Conservation (phyloP, 257 asterid genomes). For the Solanum medicagineum region DNA sequence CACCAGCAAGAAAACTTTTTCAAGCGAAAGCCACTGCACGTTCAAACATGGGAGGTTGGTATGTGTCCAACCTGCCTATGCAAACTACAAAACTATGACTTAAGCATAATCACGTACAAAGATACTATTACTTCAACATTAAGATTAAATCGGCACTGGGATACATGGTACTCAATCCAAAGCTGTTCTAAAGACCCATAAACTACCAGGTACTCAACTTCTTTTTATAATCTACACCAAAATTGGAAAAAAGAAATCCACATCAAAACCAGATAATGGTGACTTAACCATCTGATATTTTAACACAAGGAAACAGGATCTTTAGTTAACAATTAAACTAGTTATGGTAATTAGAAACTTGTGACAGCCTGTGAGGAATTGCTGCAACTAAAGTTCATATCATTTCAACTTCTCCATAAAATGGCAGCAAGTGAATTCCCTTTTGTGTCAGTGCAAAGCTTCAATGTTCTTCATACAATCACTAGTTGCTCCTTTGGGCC, state of each 20-base stretch:
- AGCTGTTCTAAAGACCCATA: not conserved
- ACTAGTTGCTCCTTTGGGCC: conserved; percentile 59
- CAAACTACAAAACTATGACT: not conserved
- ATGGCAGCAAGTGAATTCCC: not conserved
- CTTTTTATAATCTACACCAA: not conserved
- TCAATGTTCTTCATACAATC: not conserved
- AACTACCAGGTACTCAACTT: not conserved
- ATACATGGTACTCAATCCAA: not conserved
- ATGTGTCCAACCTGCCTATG: not conserved
- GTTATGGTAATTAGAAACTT: not conserved
- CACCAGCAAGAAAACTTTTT: too few species aligned
- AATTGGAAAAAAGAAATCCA: not conserved
- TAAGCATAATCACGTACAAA: not conserved
- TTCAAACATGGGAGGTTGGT: not conserved
- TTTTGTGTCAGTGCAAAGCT: not conserved
- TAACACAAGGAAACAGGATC: not conserved
- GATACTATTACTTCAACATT: not conserved
- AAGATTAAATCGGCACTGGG: not conserved
- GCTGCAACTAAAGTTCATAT: not conserved
- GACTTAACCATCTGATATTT: not conserved
- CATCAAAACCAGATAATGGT: not conserved
- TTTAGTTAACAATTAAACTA: not conserved
- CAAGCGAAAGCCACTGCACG: too few species aligned
- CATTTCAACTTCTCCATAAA: not conserved
- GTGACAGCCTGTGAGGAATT: not conserved